Base-by-base conservation (phyloP, 1,284 basidiomycete species). In the Ceratobasidium sp. region DNA sequence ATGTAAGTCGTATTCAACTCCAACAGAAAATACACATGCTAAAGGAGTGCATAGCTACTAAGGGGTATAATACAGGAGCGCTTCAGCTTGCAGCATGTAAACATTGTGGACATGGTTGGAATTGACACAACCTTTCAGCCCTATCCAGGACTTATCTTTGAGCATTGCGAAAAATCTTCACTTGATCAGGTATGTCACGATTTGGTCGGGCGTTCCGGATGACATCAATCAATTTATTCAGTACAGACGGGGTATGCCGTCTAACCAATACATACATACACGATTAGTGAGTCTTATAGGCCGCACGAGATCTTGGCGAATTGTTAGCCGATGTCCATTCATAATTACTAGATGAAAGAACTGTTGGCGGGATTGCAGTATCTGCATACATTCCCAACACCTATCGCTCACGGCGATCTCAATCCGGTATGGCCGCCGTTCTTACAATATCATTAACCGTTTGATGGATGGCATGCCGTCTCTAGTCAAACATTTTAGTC, bases 331-430 rank as follows among this genome's bases (percentile, higher is more conserved):
- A n/a, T 31, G 23, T 15, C 17, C 6, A 61, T 2, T 8, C 47
- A 10, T 26, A 20, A n/a, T 45, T 5, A 26, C 2, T 33, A 71
- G 68, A 60, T 49, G 58, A 11, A 35, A 4, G 37, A 71, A 1
- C 47, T 71, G 3, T 20, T 71, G 28, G 42, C 47, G 17, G 68
- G 68, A n/a, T 56, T 71, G n/a, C 20, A 45, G 10, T 60, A 71
- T n/a, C 31, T 71, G 45, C 68, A 71, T 47, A 71, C 39, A 5
- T 8, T 47, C 13, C 35, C 42, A 17, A 33, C 53, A 4, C 45
- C 68, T 7, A 47, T 58, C 6, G 15, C 53, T 33, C 68, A 71
- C 26, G 68, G 68, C 2, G 68, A 73, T 49, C 26, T 73, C 42
- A 73, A 56, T 23, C 68, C 68, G 26, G 68, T 73, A 61, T 33